A percentile compares a stretch with the other conserved stretches of the same genome.
phyloP scores from a whole-genome alignment of 331 rosid species.

The Dryas integrifolia region DNA sequence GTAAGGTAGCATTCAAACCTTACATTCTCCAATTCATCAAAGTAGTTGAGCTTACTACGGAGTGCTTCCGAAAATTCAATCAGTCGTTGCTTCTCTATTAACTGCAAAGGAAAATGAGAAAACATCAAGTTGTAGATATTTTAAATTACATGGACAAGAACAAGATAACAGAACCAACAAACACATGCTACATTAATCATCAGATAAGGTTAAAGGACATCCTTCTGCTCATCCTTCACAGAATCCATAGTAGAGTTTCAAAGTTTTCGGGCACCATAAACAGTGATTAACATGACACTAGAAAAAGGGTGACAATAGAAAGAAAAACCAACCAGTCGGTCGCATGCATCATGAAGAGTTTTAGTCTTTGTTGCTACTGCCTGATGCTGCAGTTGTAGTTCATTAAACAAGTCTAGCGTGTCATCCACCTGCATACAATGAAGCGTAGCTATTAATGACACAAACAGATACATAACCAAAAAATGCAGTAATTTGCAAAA shows the following conservation, averaged over 20 bases:
- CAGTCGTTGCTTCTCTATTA: conserved; percentile 85
- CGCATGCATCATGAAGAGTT: conserved; percentile 98
- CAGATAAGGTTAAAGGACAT: not conserved
- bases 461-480: not conserved
- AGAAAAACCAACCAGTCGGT: conserved; percentile 62
- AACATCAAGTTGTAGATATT: conserved; percentile 16
- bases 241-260: not conserved
- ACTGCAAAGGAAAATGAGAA: conserved; percentile 41
- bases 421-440: conserved; percentile 72
- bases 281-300: not conserved
- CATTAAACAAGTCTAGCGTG: conserved; percentile 74
- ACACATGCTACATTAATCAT: not conserved
- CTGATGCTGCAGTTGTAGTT: conserved; percentile 85
- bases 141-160: conserved; percentile 14
- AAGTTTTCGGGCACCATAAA: not conserved
- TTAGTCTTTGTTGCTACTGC: conserved; percentile 96
- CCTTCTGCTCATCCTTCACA: not conserved
- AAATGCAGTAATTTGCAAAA: not conserved
- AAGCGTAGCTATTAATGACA: conserved; percentile 21
- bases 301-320: conserved; percentile 2
- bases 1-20: conserved; percentile 82
- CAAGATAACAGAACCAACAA: not conserved
- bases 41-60: conserved; percentile 92
- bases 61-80: conserved; percentile 91
- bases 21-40: conserved; percentile 99